Conservation (phyloP, 495 filamentous ascomycete species). For the Penicillium lividum region DNA sequence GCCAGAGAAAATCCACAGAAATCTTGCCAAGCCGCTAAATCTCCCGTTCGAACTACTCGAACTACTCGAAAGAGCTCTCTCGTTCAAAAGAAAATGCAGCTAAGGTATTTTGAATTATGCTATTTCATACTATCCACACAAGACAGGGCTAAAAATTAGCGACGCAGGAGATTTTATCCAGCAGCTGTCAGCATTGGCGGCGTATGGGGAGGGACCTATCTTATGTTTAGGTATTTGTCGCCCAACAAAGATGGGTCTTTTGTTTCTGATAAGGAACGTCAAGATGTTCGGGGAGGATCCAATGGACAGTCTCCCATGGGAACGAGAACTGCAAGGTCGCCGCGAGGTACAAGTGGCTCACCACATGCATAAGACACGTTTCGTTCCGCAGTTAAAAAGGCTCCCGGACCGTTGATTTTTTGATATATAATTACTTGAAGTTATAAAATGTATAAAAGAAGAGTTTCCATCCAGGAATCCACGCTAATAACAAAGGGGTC, state of each 20-base stretch:
- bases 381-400: not conserved
- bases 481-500: too few species aligned
- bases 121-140: not conserved
- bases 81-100: not conserved
- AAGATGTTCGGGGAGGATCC: constrained; percentile 6
- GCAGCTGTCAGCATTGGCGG: not conserved
- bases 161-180: not conserved
- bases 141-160: not conserved
- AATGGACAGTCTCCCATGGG: constrained; percentile 7
- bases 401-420: not conserved
- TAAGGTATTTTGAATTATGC: not conserved
- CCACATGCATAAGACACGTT: not conserved
- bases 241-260: constrained; percentile 16
- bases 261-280: constrained; percentile 20
- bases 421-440: not conserved
- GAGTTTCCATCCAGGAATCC: too few species aligned
- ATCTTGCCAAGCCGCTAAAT: too few species aligned
- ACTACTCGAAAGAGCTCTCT: not conserved
- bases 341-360: constrained; percentile 7
- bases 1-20: too few species aligned
- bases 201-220: constrained; percentile 3
- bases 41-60: not conserved
- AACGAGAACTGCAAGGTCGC: constrained; percentile 8
- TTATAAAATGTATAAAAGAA: not conserved
- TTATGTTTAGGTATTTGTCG: constrained; percentile 8